A percentile compares a stretch with the other conserved stretches of the same genome.
phyloP scores from a whole-genome alignment of 192 early-diverging fungal species.

The Entomortierella parvispora region DNA sequence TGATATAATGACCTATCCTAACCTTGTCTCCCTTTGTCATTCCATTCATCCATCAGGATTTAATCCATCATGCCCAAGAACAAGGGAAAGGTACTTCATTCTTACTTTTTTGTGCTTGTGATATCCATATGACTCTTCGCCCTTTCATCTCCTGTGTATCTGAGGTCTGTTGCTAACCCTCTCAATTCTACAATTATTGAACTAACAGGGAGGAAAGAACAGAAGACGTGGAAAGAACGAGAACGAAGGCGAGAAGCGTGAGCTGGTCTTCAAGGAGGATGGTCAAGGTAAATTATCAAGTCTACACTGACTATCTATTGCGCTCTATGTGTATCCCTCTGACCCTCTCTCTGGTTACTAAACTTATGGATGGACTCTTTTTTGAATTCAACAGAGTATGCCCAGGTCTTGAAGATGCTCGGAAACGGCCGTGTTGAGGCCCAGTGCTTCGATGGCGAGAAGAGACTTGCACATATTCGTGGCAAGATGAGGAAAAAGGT shows the following conservation, averaged over 20 bases:
- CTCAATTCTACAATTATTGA: slow-evolving; percentile 2
- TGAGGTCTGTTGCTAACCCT: not conserved
- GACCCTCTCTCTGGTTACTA: too few species aligned
- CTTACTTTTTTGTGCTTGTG: not conserved
- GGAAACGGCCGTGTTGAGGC: slow-evolving; percentile 95
- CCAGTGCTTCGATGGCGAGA: slow-evolving; percentile 89
- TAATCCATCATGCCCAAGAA: slow-evolving; percentile 84
- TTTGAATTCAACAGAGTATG: slow-evolving; percentile 77
- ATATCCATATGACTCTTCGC: not conserved
- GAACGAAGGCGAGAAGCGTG: slow-evolving; percentile 94
- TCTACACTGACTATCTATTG: not conserved
- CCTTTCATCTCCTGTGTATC: not conserved
- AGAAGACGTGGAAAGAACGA: slow-evolving; percentile 97
- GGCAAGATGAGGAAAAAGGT: slow-evolving; percentile 99
- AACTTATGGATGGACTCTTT: not conserved
- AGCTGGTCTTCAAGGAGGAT: slow-evolving; percentile 97
- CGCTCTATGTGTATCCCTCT: too few species aligned
- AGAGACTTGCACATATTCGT: slow-evolving; percentile 94
- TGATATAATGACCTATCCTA: too few species aligned
- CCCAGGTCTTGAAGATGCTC: slow-evolving; percentile 92
- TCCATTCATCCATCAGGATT: slow-evolving; percentile 11
- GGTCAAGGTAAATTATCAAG: slow-evolving; percentile 74
- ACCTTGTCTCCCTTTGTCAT: not conserved
- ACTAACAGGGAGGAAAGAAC: slow-evolving; percentile 80
- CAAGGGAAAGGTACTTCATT: slow-evolving; percentile 89